phyloP scores from a whole-genome alignment of 2,329 filamentous ascomycete genomes.

The Ophiostoma sp. region DNA sequence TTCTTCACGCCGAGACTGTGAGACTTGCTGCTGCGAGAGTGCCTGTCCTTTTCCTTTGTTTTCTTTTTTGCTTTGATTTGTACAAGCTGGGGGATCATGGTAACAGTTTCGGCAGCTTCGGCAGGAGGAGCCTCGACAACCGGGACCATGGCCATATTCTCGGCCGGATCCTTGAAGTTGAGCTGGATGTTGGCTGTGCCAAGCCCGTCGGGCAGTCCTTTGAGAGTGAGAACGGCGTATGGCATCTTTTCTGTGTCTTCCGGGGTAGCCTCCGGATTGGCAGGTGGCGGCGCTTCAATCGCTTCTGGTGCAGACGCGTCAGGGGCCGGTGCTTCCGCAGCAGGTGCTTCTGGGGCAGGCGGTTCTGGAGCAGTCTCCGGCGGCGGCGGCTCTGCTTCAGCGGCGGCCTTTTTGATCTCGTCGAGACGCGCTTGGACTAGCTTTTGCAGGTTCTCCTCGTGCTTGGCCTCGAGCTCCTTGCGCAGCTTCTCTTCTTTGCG shows the following conservation, averaged over 20 bases:
- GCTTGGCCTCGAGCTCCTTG: slow-evolving; percentile 13
- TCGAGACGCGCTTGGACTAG: slow-evolving; percentile 10
- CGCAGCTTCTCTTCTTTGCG: slow-evolving; percentile 14
- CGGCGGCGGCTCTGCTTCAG: neutral
- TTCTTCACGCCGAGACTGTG: neutral
- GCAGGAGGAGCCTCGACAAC: neutral
- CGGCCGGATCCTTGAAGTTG: slow-evolving; percentile 14
- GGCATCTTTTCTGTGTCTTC: slow-evolving; percentile 1
- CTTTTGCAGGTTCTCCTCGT: slow-evolving; percentile 15
- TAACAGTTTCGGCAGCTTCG: neutral
- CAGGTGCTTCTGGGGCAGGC: neutral
- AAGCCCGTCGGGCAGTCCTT: neutral
- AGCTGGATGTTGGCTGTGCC: slow-evolving; percentile 16
- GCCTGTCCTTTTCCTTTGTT: neutral
- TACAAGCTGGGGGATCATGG: neutral
- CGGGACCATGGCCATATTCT: slow-evolving; percentile 9
- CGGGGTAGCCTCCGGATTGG: neutral
- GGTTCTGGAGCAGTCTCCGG: neutral
- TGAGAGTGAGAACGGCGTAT: slow-evolving; percentile 16
- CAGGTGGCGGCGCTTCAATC: neutral
- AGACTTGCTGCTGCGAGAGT: neutral
- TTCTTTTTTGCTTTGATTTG: neutral
- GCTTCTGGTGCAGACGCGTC: neutral
- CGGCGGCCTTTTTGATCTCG: neutral
- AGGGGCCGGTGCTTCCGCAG: neutral